Evolutionary conservation across 371 early-diverging fungal species (phyloP).

Genomic region (Mucor plumbeus): DNA sequence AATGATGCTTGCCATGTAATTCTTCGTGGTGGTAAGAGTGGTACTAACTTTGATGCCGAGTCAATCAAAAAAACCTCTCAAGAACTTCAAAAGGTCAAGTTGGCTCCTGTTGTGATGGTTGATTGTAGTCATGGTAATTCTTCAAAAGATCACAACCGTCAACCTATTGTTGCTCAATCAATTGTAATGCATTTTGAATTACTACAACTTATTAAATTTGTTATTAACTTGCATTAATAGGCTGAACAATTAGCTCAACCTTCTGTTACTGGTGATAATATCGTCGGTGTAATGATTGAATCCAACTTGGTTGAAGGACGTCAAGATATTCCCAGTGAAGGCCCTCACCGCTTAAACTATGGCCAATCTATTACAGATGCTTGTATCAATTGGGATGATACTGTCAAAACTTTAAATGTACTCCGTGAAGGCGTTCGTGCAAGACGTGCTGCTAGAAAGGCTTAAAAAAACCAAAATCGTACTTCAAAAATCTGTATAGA

Average conservation of each 20-base stretch:
- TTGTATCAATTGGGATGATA: conserved; percentile 81
- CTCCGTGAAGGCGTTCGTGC: conserved; percentile 71
- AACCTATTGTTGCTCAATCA: conserved; percentile 78
- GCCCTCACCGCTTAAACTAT: conserved; percentile 65
- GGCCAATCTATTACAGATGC: conserved; percentile 85
- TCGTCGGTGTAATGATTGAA: conserved; percentile 88
- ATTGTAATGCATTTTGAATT: conserved; percentile 44
- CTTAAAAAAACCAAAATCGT: conserved; percentile 4
- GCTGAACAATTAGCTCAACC: conserved; percentile 50
- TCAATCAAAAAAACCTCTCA: conserved; percentile 65
- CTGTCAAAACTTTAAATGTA: conserved; percentile 65
- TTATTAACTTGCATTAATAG: conserved; percentile 5
- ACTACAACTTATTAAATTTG: no score
- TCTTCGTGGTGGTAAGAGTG: conserved; percentile 85
- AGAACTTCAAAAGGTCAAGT: conserved; percentile 68
- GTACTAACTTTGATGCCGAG: conserved; percentile 88
- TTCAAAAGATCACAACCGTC: conserved; percentile 78
- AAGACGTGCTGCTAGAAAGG: conserved; percentile 56
- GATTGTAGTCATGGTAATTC: conserved; percentile 95
- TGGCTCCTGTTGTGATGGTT: conserved; percentile 80
- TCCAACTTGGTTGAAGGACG: conserved; percentile 80
- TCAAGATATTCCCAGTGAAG: conserved; percentile 69
- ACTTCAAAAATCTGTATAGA: background rate
- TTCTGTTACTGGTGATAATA: conserved; percentile 58
- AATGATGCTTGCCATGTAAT: conserved; percentile 84